Evolutionary conservation across 1,284 basidiomycete species (phyloP), one percentile per base, ranked within the genome.

Genomic region (Neotropicomus parvogracilis): DNA sequence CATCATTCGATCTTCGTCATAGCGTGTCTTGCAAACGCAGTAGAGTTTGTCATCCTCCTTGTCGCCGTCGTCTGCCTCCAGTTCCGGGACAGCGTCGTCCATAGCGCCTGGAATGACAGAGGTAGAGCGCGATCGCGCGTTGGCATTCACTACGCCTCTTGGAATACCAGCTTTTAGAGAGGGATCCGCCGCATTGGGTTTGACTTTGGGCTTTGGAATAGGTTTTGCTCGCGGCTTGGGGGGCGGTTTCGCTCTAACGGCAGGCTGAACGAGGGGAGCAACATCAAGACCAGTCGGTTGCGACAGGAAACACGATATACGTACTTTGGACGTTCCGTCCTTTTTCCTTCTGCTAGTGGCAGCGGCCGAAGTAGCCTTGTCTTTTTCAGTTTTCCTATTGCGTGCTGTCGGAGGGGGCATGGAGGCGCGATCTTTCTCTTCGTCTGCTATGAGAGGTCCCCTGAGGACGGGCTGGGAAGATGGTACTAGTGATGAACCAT

Each of bases 1-100:
- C 90, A 93, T 92, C 49, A 84, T 77, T 51, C 77, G 73, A 61
- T 89, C 86, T 62, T 90, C 87, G 54, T 92, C 85, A 56, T 92
- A 91, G 54, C 72, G 76, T 19, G 83, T 86, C 67, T 86, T 80
- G 71, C 89, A 92, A 10, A 93, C 71, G 59, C 90, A 93, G 57
- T 92, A 93, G 43, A 91, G 64, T 64, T 85, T 83, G 60, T 88
- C 85, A 56, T 90, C 88, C 52, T 79, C 79, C 43, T 73, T 78
- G 36, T 74, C 76, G 17, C 74, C 77, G 13, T 75, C 76, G n/a
- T 76, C 76, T 44, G 74, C 73, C n/a, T 75, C 77, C 40, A 75
- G 78, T 46, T 78, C 76, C 32, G 74, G 65, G 48, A 67, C 50
- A 35, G 69, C 62, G 26, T 71, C 72, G 13, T 63, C 60, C 21